Evolutionary conservation across 75 land plant genomes (phyloP), one percentile per base, ranked within the genome.

Genomic region (Sequoia sempervirens): DNA sequence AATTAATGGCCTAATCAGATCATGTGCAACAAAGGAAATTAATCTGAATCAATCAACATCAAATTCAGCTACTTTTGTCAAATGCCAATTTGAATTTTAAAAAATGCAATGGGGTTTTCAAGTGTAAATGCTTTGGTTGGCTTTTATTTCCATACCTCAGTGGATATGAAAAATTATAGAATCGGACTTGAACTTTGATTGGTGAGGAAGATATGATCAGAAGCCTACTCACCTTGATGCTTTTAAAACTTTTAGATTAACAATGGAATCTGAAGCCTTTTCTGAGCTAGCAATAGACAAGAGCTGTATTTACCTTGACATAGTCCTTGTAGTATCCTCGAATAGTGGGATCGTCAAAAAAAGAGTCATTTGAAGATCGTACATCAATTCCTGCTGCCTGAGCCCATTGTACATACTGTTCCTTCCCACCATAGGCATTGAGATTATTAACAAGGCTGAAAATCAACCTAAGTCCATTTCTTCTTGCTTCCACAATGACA

Each of bases 361-460:
- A 92, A 38, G 93, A 80, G 79, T 92, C 93, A 52, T 84, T 83
- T 17, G 85, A 68, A 15, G 83, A 73, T 41, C 83, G 54, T 17
- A 86, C 80, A 46, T 88, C 79, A 12, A 45, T 73, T 4, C 92
- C 92, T 15, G 90, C 92, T 52, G 43, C 78, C 30, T 83, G 53
- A 43, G 93, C 93, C 93, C 93, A 92, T 43, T 74, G 72, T 23
- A 91, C 93, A 79, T 92, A 92, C 85, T 92, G 92, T 54, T 70
- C 83, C 69, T 92, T 92, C 54, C 93, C 93, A 73, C 87, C 93
- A 86, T 82, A 94, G 37, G 86, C 87, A 37, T 89, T 82, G 68
- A 88, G 90, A 79, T 94, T 92, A 82, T 94, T 94, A 20, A 90
- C 94, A 28, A 94, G 88, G 75, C 92, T 91, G 50, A 94, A 89